A percentile compares a stretch with the other conserved stretches of the same genome.
These are phyloP conservation scores for Termitomyces sp. DNA, from an alignment of 768 basidiomycete genomes.

Conservation along the genomic window DNA sequence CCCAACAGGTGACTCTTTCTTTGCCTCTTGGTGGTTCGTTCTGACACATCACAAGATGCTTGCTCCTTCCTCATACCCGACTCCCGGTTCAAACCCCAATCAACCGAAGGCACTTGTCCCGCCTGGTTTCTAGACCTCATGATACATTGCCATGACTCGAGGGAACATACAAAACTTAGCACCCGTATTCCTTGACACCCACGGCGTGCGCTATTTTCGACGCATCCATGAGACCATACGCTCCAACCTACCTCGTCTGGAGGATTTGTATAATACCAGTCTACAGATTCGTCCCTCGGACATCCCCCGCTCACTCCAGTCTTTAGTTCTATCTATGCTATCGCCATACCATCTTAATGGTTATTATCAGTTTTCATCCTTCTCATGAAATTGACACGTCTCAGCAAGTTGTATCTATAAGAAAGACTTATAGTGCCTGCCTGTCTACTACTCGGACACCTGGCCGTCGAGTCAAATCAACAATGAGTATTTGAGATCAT, in stretches of 20 bases:
- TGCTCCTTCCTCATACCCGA: slow-evolving; percentile 56
- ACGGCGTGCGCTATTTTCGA: slow-evolving; percentile 16
- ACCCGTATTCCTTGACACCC: slow-evolving; percentile 13
- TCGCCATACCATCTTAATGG: slow-evolving; percentile 2
- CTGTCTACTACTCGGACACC: slow-evolving; percentile 17
- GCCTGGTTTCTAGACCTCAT: slow-evolving; percentile 66
- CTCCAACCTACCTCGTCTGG: slow-evolving; percentile 2
- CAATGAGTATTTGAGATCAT: neutral
- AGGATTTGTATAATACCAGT: slow-evolving; percentile 13
- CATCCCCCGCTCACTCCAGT: slow-evolving; percentile 1
- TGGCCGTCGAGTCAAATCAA: slow-evolving; percentile 9
- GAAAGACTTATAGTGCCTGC: neutral
- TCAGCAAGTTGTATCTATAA: slow-evolving; percentile 18
- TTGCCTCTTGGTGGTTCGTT: slow-evolving; percentile 7
- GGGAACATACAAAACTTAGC: slow-evolving; percentile 12
- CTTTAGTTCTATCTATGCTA: slow-evolving; percentile 11
- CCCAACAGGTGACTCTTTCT: slow-evolving; percentile 65
- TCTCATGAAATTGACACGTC: neutral
- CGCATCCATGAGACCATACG: slow-evolving; percentile 2
- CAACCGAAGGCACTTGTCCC: slow-evolving; percentile 67
- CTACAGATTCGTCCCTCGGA: slow-evolving; percentile 9
- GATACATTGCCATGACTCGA: slow-evolving; percentile 8
- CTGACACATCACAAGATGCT: slow-evolving; percentile 55
- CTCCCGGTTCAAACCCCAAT: slow-evolving; percentile 24
- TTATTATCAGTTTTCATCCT: neutral